Evolutionary conservation across 192 early-diverging fungal species (phyloP).

Genomic region (Funneliformis mosseae): DNA sequence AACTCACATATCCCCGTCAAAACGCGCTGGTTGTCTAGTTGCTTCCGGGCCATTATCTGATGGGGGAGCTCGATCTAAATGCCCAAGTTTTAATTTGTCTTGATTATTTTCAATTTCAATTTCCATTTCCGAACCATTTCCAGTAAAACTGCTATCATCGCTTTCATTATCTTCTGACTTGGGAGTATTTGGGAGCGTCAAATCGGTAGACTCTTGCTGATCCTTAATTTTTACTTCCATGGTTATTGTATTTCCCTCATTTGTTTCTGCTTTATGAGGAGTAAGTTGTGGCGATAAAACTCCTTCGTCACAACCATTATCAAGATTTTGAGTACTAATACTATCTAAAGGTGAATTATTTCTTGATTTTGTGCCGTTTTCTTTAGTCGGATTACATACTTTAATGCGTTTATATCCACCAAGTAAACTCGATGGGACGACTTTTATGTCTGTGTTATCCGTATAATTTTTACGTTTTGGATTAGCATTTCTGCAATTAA

Average conservation of each 20-base stretch:
- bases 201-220: not conserved
- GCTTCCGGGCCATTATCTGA: conserved; percentile 23
- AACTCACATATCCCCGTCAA: conserved; percentile 33
- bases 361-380: not conserved
- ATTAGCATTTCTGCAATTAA: not conserved
- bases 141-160: not conserved
- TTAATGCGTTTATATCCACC: conserved; percentile 9
- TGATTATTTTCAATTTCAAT: not conserved
- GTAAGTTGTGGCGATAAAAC: not conserved
- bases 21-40: conserved; percentile 16
- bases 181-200: not conserved
- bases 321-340: conserved; percentile 1
- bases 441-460: not conserved
- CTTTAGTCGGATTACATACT: not conserved
- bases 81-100: not conserved
- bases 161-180: not conserved
- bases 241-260: not conserved
- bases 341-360: not conserved
- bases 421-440: not conserved
- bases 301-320: not conserved
- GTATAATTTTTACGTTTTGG: conserved; percentile 1
- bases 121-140: not conserved
- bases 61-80: conserved; percentile 15
- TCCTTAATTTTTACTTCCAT: not conserved
- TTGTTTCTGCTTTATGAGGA: not conserved